Conservation (phyloP, 306 rosid genomes). For the Arachis hypogaea region DNA sequence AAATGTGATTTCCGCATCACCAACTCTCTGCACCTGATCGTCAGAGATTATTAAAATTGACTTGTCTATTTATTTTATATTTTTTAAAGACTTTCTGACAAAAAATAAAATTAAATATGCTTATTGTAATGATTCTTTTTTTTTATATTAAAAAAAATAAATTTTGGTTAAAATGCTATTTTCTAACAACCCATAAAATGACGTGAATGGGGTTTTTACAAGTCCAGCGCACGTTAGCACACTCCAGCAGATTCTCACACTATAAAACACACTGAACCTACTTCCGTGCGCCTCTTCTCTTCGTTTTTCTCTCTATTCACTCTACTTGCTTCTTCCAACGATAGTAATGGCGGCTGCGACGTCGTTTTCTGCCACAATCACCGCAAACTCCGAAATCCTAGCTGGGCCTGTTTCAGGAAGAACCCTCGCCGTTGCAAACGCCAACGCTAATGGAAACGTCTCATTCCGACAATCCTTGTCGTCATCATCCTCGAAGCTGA, state of each 20-base stretch:
- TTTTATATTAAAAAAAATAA: too few species aligned
- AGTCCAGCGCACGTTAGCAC: conserved; percentile 21
- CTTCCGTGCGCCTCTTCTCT: background rate
- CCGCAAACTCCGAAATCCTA: conserved; percentile 35
- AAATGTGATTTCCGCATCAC: background rate
- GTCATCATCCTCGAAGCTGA: conserved; percentile 38
- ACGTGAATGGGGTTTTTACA: too few species aligned
- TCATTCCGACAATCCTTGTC: conserved; percentile 37
- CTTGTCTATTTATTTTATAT: too few species aligned
- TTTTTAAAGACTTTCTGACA: too few species aligned
- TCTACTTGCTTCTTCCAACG: background rate
- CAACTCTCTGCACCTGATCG: background rate
- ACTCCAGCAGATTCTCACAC: background rate
- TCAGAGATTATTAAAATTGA: too few species aligned
- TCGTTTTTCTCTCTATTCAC: background rate
- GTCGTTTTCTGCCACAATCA: conserved; percentile 37
- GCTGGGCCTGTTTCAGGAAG: conserved; percentile 14
- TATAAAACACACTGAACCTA: background rate
- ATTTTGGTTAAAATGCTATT: too few species aligned
- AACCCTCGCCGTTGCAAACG: conserved; percentile 4
- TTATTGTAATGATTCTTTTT: too few species aligned
- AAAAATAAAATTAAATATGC: too few species aligned
- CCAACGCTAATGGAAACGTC: conserved; percentile 17
- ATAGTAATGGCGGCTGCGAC: conserved; percentile 49
- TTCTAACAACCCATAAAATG: too few species aligned